A percentile compares a stretch with the other conserved stretches of the same genome.
Evolutionary conservation across 352 stramenopile genomes (phyloP).

Genomic region (Phytophthora macrochlamydospora): DNA sequence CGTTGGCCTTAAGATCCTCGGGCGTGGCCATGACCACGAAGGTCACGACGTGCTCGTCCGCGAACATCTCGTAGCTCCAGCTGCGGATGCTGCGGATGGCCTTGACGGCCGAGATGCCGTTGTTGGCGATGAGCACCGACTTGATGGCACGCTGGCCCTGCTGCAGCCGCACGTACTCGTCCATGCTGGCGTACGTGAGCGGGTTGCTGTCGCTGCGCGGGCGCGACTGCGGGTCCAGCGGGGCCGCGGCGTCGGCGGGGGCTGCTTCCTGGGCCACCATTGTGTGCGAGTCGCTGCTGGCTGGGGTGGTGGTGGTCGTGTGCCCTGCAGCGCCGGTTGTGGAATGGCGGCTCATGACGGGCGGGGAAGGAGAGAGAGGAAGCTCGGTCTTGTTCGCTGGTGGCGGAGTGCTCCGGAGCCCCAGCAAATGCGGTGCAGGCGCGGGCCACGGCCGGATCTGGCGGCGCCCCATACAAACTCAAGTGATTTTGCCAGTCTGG

Average conservation of each 20-base stretch:
- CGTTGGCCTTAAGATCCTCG: slow-evolving; percentile 99
- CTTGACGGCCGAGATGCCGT: slow-evolving; percentile 99
- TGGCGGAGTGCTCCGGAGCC: slow-evolving; percentile 14
- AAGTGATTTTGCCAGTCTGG: too few relatives aligned
- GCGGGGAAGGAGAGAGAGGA: slow-evolving; percentile 1
- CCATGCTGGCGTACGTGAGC: slow-evolving; percentile 87
- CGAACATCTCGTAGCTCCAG: slow-evolving; percentile 99
- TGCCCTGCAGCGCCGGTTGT: slow-evolving; percentile 43
- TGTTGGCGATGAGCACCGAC: slow-evolving; percentile 99
- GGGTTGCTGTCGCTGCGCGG: slow-evolving; percentile 66
- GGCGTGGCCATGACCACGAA: slow-evolving; percentile 99
- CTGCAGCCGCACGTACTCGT: slow-evolving; percentile 92
- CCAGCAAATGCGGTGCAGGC: not conserved
- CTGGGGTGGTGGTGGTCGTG: slow-evolving; percentile 11
- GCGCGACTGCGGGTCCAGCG: slow-evolving; percentile 7
- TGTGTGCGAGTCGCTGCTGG: slow-evolving; percentile 17
- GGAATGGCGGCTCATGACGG: slow-evolving; percentile 35
- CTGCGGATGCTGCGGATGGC: slow-evolving; percentile 98
- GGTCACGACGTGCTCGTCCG: slow-evolving; percentile 91
- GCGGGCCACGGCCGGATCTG: too few relatives aligned
- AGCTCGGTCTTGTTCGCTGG: slow-evolving; percentile 34
- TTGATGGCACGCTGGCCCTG: slow-evolving; percentile 92
- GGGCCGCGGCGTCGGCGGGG: not conserved
- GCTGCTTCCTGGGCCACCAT: slow-evolving; percentile 43
- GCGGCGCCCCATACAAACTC: too few relatives aligned